Evolutionary conservation across 495 filamentous ascomycete genomes (phyloP).

Genomic region (Aspergillus bertholletiae): DNA sequence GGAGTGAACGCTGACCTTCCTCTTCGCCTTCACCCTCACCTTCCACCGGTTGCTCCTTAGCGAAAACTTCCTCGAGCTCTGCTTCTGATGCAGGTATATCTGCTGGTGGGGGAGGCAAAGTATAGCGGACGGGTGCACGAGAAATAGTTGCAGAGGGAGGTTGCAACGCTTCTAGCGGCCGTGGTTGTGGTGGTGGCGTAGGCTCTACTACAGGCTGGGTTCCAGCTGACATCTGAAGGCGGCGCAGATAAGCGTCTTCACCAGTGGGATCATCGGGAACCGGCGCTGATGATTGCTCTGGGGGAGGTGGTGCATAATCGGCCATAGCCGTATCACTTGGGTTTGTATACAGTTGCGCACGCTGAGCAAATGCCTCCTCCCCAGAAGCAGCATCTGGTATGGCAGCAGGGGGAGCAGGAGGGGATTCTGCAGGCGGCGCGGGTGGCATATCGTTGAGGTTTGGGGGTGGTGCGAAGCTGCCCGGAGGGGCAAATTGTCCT

Average conservation of each 20-base stretch:
- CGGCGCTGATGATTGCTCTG: constrained; percentile 37
- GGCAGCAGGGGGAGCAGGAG: constrained; percentile 32
- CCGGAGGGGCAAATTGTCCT: constrained; percentile 72
- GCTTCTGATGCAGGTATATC: constrained; percentile 55
- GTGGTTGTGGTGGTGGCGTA: constrained; percentile 32
- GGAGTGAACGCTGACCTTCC: constrained; percentile 56
- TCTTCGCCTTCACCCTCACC: constrained; percentile 42
- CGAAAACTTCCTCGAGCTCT: constrained; percentile 50
- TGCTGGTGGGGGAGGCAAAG: constrained; percentile 55
- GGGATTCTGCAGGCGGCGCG: constrained; percentile 27
- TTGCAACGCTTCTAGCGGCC: constrained; percentile 35
- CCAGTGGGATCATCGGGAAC: constrained; percentile 53
- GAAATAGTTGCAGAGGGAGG: constrained; percentile 63
- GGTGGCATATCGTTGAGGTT: constrained; percentile 38
- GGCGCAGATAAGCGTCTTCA: constrained; percentile 66
- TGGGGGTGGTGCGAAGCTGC: constrained; percentile 71
- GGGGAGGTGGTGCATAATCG: constrained; percentile 26
- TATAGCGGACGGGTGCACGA: constrained; percentile 82
- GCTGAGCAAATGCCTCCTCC: constrained; percentile 69
- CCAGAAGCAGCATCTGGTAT: constrained; percentile 56
- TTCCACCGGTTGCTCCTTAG: constrained; percentile 49
- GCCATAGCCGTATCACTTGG: constrained; percentile 8
- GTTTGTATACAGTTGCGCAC: constrained; percentile 46
- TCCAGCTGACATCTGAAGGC: constrained; percentile 45
- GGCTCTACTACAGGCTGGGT: constrained; percentile 25